Evolutionary conservation across 768 basidiomycete genomes (phyloP).

Genomic region (Serendipita indica): DNA sequence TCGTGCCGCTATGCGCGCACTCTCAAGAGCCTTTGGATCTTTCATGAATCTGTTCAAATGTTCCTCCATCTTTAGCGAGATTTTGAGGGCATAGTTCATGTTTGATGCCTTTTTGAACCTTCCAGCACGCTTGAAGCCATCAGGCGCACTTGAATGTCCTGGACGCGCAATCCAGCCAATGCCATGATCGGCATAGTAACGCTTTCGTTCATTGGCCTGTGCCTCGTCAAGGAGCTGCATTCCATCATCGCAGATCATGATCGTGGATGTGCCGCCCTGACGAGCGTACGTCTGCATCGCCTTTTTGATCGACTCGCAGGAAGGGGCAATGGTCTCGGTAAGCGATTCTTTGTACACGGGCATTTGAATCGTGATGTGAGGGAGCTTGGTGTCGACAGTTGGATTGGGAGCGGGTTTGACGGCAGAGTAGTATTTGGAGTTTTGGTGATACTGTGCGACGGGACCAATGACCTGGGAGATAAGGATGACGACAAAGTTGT

Average conservation of each 20-base stretch:
- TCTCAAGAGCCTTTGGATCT: slow-evolving; percentile 11
- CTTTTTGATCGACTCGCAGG: slow-evolving; percentile 40
- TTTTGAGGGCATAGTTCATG: slow-evolving; percentile 33
- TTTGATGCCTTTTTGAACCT: slow-evolving; percentile 29
- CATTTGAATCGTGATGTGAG: slow-evolving; percentile 40
- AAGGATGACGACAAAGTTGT: slow-evolving; percentile 11
- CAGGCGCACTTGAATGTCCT: slow-evolving; percentile 27
- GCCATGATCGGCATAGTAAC: slow-evolving; percentile 41
- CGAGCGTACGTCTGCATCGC: slow-evolving; percentile 51
- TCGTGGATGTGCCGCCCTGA: slow-evolving; percentile 45
- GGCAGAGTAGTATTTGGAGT: slow-evolving; percentile 41
- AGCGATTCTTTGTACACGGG: slow-evolving; percentile 44
- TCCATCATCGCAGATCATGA: slow-evolving; percentile 50
- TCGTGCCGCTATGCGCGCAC: background rate
- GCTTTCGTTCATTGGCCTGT: slow-evolving; percentile 33
- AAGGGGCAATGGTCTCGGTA: slow-evolving; percentile 36
- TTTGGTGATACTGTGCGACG: slow-evolving; percentile 36
- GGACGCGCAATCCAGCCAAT: slow-evolving; percentile 50
- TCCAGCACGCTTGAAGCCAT: slow-evolving; percentile 23
- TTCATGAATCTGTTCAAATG: slow-evolving; percentile 23
- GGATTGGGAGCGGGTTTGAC: slow-evolving; percentile 25
- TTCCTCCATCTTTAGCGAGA: slow-evolving; percentile 29
- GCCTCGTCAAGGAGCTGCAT: slow-evolving; percentile 32
- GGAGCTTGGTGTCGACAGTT: slow-evolving; percentile 29
- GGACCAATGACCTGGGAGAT: slow-evolving; percentile 29